Percentiles rank a stretch among this genome's conserved stretches.
phyloP scores from a whole-genome alignment of 768 basidiomycete genomes.

The Kwoniella pini region DNA sequence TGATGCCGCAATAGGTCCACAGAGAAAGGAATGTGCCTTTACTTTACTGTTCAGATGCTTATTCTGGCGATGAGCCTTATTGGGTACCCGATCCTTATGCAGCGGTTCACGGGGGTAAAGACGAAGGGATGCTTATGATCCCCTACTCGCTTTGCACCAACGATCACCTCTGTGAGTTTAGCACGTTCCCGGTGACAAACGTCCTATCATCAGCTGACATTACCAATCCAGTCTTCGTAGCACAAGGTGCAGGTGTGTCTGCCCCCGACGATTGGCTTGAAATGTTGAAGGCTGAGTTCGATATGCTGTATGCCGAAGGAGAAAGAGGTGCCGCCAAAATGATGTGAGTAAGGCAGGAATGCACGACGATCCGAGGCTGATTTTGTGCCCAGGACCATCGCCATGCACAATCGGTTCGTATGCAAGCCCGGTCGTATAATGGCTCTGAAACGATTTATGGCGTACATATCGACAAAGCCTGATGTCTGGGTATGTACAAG shows the following conservation, averaged over 20 bases:
- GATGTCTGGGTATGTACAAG: slow-evolving; percentile 40
- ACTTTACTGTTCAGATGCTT: slow-evolving; percentile 37
- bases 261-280: slow-evolving; percentile 31
- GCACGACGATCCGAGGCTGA: no score
- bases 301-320: slow-evolving; percentile 41
- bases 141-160: slow-evolving; percentile 34
- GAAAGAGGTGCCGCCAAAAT: slow-evolving; percentile 35
- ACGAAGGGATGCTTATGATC: slow-evolving; percentile 41
- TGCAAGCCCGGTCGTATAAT: slow-evolving; percentile 39
- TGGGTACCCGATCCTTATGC: slow-evolving; percentile 32
- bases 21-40: slow-evolving; percentile 37
- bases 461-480: slow-evolving; percentile 30
- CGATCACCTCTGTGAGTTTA: slow-evolving; percentile 32
- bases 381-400: slow-evolving; percentile 37
- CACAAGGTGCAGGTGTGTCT: slow-evolving; percentile 28
- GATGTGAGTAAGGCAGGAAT: slow-evolving; percentile 25
- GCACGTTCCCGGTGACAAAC: no score
- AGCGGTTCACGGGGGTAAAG: slow-evolving; percentile 24
- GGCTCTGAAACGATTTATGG: slow-evolving; percentile 40
- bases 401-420: slow-evolving; percentile 42
- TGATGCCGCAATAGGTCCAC: slow-evolving; percentile 23
- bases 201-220: no score
- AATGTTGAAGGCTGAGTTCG: slow-evolving; percentile 34
- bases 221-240: slow-evolving; percentile 27
- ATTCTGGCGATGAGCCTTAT: slow-evolving; percentile 34